phyloP scores from a whole-genome alignment of 192 early-diverging fungal genomes.

The Coemansia sp. region DNA sequence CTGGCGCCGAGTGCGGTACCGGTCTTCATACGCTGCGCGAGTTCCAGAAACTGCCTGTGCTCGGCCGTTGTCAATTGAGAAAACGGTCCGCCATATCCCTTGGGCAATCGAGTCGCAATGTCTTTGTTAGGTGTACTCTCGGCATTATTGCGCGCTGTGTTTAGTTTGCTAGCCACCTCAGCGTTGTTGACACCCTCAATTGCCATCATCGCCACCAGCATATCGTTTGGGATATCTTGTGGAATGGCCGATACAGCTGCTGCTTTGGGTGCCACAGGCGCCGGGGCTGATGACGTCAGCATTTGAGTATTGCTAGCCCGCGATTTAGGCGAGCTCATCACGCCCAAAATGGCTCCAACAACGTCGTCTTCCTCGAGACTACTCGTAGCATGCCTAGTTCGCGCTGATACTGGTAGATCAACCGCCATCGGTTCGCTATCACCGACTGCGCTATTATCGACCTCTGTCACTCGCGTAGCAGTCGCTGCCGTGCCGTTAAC shows the following conservation, averaged over 20 bases:
- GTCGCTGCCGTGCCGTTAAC: neutral
- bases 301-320: neutral
- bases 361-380: constrained; percentile 24
- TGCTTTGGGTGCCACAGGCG: constrained; percentile 3
- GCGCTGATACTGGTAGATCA: constrained; percentile 2
- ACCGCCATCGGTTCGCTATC: constrained; percentile 3
- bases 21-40: constrained; percentile 17
- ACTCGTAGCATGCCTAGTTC: constrained; percentile 1
- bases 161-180: constrained; percentile 2
- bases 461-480: neutral
- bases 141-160: neutral
- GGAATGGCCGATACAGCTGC: constrained; percentile 4
- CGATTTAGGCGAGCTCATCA: constrained; percentile 36
- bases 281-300: neutral
- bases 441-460: neutral
- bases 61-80: constrained; percentile 38
- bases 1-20: constrained; percentile 7
- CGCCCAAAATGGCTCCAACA: constrained; percentile 43
- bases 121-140: constrained; percentile 11
- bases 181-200: constrained; percentile 25
- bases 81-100: constrained; percentile 38
- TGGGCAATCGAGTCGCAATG: constrained; percentile 19
- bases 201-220: constrained; percentile 49
- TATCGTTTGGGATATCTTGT: constrained; percentile 30
- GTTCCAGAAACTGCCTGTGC: constrained; percentile 26